Conservation (phyloP, 768 basidiomycete genomes). For the Lactarius hengduanensis region DNA sequence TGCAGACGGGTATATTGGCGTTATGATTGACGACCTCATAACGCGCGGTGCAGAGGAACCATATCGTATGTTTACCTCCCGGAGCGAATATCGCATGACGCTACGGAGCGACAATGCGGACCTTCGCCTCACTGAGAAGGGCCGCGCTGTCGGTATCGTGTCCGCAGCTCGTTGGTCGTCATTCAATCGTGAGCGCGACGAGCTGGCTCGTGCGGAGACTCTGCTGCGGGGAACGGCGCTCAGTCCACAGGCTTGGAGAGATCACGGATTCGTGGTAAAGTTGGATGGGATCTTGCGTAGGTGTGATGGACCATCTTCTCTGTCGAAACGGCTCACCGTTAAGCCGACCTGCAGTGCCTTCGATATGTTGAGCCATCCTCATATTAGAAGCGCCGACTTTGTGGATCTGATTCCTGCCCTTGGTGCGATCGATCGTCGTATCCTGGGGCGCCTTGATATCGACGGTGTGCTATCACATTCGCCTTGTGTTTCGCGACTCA, state of each 20-base stretch:
- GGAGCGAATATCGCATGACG: constrained; percentile 88
- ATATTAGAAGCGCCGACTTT: constrained; percentile 47
- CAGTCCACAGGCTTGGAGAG: constrained; percentile 50
- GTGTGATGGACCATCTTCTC: constrained; percentile 31
- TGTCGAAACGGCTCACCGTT: background rate
- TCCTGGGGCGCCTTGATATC: constrained; percentile 61
- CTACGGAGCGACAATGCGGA: constrained; percentile 91
- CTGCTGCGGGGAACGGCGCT: constrained; percentile 37
- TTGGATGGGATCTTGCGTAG: constrained; percentile 47
- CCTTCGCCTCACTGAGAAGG: constrained; percentile 73
- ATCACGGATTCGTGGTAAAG: constrained; percentile 41
- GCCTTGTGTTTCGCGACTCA: background rate
- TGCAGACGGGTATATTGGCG: constrained; percentile 86
- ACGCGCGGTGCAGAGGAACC: constrained; percentile 90
- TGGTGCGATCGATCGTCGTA: constrained; percentile 44
- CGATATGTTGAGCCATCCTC: constrained; percentile 64
- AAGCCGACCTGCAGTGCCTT: constrained; percentile 54
- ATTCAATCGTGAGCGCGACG: constrained; percentile 37
- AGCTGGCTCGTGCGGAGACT: constrained; percentile 38
- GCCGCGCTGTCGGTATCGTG: constrained; percentile 47
- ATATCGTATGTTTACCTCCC: constrained; percentile 92
- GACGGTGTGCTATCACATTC: constrained; percentile 52
- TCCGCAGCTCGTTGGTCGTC: constrained; percentile 44
- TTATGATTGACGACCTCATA: constrained; percentile 90
- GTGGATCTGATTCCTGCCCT: constrained; percentile 50